Percentiles rank a stretch among this genome's conserved stretches.
Evolutionary conservation across 805 yeast species (phyloP).

Genomic region (Nakazawaea sp.): DNA sequence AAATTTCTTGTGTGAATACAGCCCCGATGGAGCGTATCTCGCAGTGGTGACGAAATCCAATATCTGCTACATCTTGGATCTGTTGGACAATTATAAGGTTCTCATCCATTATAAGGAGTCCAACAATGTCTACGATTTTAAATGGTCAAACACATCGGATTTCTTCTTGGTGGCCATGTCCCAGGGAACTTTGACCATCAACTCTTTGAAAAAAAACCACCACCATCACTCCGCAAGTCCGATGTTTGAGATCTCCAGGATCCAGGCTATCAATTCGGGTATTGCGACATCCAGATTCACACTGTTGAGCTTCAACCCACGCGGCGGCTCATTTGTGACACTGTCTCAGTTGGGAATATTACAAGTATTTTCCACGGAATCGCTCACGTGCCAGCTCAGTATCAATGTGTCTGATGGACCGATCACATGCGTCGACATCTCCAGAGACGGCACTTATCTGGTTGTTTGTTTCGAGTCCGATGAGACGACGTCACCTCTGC

Average conservation of each 20-base stretch:
- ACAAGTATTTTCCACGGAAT: constrained; percentile 29
- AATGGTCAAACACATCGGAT: constrained; percentile 26
- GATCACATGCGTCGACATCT: constrained; percentile 27
- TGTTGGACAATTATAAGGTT: constrained; percentile 20
- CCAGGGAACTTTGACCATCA: constrained; percentile 29
- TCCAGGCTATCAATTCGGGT: constrained; percentile 6
- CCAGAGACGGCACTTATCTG: constrained; percentile 30
- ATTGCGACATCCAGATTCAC: constrained; percentile 30
- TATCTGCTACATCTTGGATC: constrained; percentile 24
- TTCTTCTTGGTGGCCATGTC: constrained; percentile 30
- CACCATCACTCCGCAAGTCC: background rate
- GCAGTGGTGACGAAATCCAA: constrained; percentile 30
- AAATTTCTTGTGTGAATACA: constrained; percentile 22
- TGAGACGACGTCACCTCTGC: constrained; percentile 19
- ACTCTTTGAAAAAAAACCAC: constrained; percentile 8
- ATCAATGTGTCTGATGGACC: constrained; percentile 34
- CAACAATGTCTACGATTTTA: constrained; percentile 30
- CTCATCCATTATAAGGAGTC: constrained; percentile 18
- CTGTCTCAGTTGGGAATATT: constrained; percentile 43
- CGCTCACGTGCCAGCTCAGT: constrained; percentile 26
- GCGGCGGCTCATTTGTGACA: constrained; percentile 30
- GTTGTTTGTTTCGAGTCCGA: constrained; percentile 30
- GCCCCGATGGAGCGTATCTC: constrained; percentile 32
- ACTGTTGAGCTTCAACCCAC: constrained; percentile 28
- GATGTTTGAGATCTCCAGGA: constrained; percentile 5